Base-by-base conservation (phyloP, 768 basidiomycete species). In the Ramaria rubella region DNA sequence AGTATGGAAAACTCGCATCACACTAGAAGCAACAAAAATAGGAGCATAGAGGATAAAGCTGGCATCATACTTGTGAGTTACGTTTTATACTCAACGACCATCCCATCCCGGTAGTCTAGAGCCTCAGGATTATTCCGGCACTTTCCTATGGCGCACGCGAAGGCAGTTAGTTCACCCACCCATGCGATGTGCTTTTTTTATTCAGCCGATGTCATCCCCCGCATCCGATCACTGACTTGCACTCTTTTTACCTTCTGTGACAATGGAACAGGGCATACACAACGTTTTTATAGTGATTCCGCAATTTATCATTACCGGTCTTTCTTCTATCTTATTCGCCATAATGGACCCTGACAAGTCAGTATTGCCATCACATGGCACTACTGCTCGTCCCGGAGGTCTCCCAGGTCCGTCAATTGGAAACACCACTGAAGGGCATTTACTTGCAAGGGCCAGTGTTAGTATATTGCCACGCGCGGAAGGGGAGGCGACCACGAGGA, bases 241-340 rank as follows among this genome's bases (percentile, higher is more conserved):
- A 21, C 30, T 19, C 24, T 36, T 31, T 8, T 55, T 23, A 11
- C 34, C 29, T 55, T 55, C 54, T 55, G 44, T 55, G 43, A 45
- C 43, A 27, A 30, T 54, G 15, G 34, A 14, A 31, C 59, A 93
- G 90, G 94, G 95, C 38, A 95, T 97, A 52, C 94, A 97, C 70
- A 97, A 96, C 65, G 81, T 96, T 58, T 95, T 89, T 69, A 75
- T 98, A 59, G 95, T 97, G 58, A 73, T 96, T 6, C 95, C 95
- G 0, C 95, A 98, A 65, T 94, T 97, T 70, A 77, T 98, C 38
- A 87, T 94, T 30, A 94, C 90, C 0, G 92, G 85, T 23, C 69
- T 97, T 4, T 84, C 92, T 0, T 82, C 93, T 9, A 73, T 94
- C 59, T 78, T 97, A 45, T 96, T 98, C 64, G 89, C 88, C 15